Base-by-base conservation (phyloP, 257 asterid genomes). In the Verbascum thapsus region DNA sequence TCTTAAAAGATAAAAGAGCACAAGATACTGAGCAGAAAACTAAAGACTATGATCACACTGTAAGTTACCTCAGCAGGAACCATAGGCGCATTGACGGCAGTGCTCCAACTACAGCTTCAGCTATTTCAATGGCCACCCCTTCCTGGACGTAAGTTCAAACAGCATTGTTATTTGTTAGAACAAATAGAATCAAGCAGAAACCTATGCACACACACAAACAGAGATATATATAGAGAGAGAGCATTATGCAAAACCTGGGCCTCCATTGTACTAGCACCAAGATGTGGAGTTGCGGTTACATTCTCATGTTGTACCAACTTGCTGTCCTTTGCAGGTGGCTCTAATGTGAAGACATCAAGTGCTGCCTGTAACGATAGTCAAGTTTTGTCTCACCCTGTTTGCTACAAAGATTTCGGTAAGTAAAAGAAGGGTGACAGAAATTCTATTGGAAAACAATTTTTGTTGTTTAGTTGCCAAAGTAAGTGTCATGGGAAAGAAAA, bases 61-160 rank as follows among this genome's bases (percentile, higher is more conserved):
- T n/a, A 41, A 60, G 35, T 26, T 64, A 85, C 94, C 89, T 82
- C 85, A 67, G 89, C 85, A 35, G 94, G 87, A 72, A 85, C 89
- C 94, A 85, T 85, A 4, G 89, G 94, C n/a, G 89, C 94, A 64
- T 85, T 85, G 63, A 85, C 94, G 35, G 94, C 94, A 49, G 94
- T 85, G 94, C 94, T 64, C 94, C 94, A 64, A 85, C 94, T 34
- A 85, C 89, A 45, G 94, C 94, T 65, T 85, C 94, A 32, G 94
- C 94, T 40, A 85, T 72, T 77, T 85, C 94, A 76, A 85, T 78
- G 53, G 94, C 94, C 38, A 82, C 94, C 35, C 87, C 94, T 82
- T 85, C 94, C 94, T 85, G 82, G 42, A 61, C 6, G 42, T 2
- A 53, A 18, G 35, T 54, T 43, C 17, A 52, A 47, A 61, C 18